Evolutionary conservation across 2,329 filamentous ascomycete genomes (phyloP).

Genomic region (Monilinia fructigena): DNA sequence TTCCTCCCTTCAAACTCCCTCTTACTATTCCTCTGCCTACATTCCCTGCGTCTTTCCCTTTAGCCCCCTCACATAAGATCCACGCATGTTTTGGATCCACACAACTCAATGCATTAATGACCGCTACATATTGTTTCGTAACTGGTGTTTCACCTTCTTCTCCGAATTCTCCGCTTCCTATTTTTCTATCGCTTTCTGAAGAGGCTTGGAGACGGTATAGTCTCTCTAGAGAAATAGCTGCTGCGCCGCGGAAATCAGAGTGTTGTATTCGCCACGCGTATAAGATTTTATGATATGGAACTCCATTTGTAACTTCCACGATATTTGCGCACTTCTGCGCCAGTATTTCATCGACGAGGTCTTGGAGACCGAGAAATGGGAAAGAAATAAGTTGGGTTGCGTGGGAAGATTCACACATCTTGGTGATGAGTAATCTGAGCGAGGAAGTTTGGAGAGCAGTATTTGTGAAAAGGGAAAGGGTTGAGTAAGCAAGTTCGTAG

Average conservation of each 20-base stretch:
- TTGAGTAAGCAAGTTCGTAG: constrained; percentile 80
- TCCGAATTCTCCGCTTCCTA: constrained; percentile 49
- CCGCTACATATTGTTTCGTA: constrained; percentile 76
- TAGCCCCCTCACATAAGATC: constrained; percentile 58
- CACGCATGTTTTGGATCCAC: constrained; percentile 81
- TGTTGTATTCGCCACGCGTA: constrained; percentile 87
- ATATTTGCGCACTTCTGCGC: constrained; percentile 68
- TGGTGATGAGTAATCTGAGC: constrained; percentile 67
- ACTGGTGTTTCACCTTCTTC: constrained; percentile 63
- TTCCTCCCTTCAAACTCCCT: background rate
- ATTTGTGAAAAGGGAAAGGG: constrained; percentile 71
- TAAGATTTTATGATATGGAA: constrained; percentile 82
- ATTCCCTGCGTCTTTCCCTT: constrained; percentile 37
- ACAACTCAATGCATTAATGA: constrained; percentile 90
- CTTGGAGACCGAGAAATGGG: constrained; percentile 74
- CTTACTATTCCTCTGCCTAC: background rate
- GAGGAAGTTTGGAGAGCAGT: constrained; percentile 68
- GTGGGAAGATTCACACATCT: constrained; percentile 67
- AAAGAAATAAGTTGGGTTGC: constrained; percentile 68
- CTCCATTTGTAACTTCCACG: constrained; percentile 60
- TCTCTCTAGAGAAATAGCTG: constrained; percentile 60
- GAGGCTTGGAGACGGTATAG: constrained; percentile 60
- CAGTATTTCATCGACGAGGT: constrained; percentile 77
- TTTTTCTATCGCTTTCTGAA: constrained; percentile 58
- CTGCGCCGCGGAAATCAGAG: constrained; percentile 82